phyloP scores from a whole-genome alignment of 768 basidiomycete genomes.

The Tylopilus intermedius region DNA sequence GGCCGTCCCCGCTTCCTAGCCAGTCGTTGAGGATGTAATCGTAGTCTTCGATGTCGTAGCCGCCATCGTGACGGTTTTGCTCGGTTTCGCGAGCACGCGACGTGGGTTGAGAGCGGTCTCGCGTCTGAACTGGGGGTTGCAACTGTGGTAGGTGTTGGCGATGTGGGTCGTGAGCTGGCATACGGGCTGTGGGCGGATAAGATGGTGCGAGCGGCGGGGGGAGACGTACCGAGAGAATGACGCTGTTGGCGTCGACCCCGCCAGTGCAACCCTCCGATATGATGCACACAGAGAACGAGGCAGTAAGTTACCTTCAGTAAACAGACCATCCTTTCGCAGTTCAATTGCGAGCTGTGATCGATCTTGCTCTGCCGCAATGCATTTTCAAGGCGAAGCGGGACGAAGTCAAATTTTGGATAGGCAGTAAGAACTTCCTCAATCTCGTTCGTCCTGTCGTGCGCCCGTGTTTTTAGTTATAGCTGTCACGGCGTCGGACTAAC shows the following conservation, averaged over 20 bases:
- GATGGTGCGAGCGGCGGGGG: no score
- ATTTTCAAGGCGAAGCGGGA: conserved; percentile 64
- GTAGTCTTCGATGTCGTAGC: conserved; percentile 97
- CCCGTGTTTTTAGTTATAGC: conserved; percentile 33
- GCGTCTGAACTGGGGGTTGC: conserved; percentile 93
- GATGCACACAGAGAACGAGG: not conserved
- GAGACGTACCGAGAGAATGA: no score
- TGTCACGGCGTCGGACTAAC: not conserved
- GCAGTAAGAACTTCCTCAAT: conserved; percentile 41
- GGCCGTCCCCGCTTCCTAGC: conserved; percentile 88
- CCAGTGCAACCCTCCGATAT: no score
- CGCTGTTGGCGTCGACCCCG: no score
- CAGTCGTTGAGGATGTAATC: conserved; percentile 99
- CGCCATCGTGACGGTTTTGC: conserved; percentile 94
- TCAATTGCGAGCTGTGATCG: conserved; percentile 39
- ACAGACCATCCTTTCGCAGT: conserved; percentile 49
- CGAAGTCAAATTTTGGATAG: conserved; percentile 52
- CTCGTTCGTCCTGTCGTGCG: conserved; percentile 51
- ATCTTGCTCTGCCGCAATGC: conserved; percentile 41
- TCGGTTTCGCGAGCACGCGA: conserved; percentile 94
- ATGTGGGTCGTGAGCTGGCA: no score
- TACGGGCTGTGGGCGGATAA: no score
- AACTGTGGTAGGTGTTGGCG: conserved; percentile 77
- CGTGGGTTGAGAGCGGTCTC: conserved; percentile 93
- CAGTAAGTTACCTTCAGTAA: conserved; percentile 23